Evolutionary conservation across 1,284 basidiomycete genomes (phyloP), one percentile per base, ranked within the genome.

Genomic region (Pascua sp.): DNA sequence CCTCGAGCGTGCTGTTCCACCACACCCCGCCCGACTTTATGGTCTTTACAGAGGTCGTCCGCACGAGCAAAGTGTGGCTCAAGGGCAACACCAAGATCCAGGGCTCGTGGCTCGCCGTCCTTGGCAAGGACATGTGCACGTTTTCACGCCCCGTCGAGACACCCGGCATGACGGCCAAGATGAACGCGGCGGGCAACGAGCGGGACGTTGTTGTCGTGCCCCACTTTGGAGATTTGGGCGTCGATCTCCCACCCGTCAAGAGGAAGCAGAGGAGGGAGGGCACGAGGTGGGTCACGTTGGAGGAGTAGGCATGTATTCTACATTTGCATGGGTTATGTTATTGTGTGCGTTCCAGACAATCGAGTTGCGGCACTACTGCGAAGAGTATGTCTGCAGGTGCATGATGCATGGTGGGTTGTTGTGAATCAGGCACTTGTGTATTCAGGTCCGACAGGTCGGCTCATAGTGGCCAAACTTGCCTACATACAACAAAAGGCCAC

Each of bases 61-160:
- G 85, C 49, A 89, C 89, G 0, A 85, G 82, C 50, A 84, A 83
- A 57, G 80, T 87, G 15, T 96, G 87, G 83, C 75, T 96, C 49
- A 94, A 90, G 83, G 89, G 91, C 39, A 68, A 93, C 24, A 96
- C 93, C 0, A 82, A 87, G 45, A 83, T 97, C 64, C 96, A 98
- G 76, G 84, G 91, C 1, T 83, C 84, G 10, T 99, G 96, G 96
- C 77, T 99, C 42, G 81, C 89, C 2, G 83, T 83, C 1, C 81
- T 98, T 11, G 95, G 90, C 47, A 81, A 83, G 48, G 81, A 86
- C 0, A 77, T 97, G 50, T 98, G 94, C 76, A 88, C 86, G 1
- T 97, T 91, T 72, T 90, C 88, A 5, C 94, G 93, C 75, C 89
- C 91, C 0, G 72, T 85, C 37, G 89, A 87, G 76, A 85, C 87